Evolutionary conservation across 2,329 filamentous ascomycete species (phyloP), one percentile per base, ranked within the genome.

Genomic region (Calcarisporium arbuscula): DNA sequence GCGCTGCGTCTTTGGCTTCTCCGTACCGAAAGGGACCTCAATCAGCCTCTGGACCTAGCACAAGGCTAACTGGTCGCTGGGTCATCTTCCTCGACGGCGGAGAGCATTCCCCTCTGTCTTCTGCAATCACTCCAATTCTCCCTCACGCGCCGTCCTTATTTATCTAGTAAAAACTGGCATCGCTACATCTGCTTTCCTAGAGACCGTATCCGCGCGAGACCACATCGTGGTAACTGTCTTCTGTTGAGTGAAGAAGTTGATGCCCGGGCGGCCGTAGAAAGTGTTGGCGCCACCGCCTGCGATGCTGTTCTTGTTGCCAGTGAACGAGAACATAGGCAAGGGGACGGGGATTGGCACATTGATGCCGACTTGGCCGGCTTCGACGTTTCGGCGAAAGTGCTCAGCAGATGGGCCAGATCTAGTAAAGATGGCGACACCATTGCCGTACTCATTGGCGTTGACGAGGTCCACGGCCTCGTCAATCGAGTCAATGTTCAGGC

Each of bases 141-240:
- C n/a, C n/a, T n/a, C n/a, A n/a, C n/a, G n/a, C n/a, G n/a, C n/a
- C n/a, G n/a, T n/a, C n/a, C n/a, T n/a, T n/a, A n/a, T n/a, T n/a
- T n/a, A n/a, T n/a, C n/a, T n/a, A n/a, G n/a, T n/a, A n/a, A 40
- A 32, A 16, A 35, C 38, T n/a, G 90, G 90, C 90, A 96, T 96
- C 42, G 84, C 74, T 8, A 94, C 87, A 51, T 80, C 78, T 11
- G 89, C 89, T 74, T 89, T 90, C 47, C 80, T 84, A 36, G 79
- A 81, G 30, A 92, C 74, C 1, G 87, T 89, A 65, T 95, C 89
- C 53, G 89, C 80, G 41, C 75, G 78, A 53, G 79, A 78, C 92
- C 92, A 98, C 57, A 94, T 65, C 47, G 86, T 82, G 34, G 92
- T 98, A 31, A 98, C 92, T 4, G 92, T 98, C 84, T 98, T 96